Base-by-base conservation (phyloP, 768 basidiomycete species). In the Russula olivacea region DNA sequence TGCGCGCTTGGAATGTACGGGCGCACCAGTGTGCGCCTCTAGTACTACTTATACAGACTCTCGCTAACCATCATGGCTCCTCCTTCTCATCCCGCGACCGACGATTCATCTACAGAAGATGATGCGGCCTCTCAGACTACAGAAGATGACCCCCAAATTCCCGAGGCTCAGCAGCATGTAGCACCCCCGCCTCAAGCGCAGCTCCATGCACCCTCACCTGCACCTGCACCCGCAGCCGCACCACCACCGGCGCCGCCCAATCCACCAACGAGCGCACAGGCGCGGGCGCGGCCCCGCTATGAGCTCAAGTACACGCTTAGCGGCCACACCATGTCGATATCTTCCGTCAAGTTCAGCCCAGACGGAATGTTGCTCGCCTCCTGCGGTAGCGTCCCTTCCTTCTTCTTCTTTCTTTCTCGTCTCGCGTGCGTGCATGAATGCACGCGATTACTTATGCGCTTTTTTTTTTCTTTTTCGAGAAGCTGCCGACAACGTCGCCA, bases 311-410 rank as follows among this genome's bases (percentile, higher is more conserved):
- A 88, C 72, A 83, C 81, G 1, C 77, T 94, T 40, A 75, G 76
- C 2, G 95, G 92, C 0, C 94, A 98, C 71, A 86, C 84, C 7
- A 82, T 84, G 70, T 87, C 89, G 0, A 87, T 97, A 57, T 93
- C 93, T 32, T 86, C 92, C 21, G 86, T 95, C 64, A 92, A 91
- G 72, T 98, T 97, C 73, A 93, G 92, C 69, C 89, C 89, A 0
- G 90, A 96, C 71, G 95, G 95, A 11, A 82, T 82, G 23, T 75
- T 87, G 17, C 78, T 97, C 23, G 93, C 93, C 19, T 93, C 92
- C n/a, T 91, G 88, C 68, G 87, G 94, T 95, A 71, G 6, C 61
- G 72, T 69, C n/a, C 57, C 5, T 19, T 40, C n/a, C n/a, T n/a
- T n/a, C n/a, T n/a, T n/a, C n/a, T n/a, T 40, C 5, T n/a, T n/a